Percentiles rank a stretch among this genome's conserved stretches.
Conservation (phyloP, 2,329 filamentous ascomycete genomes). For the Periconia digitata region DNA sequence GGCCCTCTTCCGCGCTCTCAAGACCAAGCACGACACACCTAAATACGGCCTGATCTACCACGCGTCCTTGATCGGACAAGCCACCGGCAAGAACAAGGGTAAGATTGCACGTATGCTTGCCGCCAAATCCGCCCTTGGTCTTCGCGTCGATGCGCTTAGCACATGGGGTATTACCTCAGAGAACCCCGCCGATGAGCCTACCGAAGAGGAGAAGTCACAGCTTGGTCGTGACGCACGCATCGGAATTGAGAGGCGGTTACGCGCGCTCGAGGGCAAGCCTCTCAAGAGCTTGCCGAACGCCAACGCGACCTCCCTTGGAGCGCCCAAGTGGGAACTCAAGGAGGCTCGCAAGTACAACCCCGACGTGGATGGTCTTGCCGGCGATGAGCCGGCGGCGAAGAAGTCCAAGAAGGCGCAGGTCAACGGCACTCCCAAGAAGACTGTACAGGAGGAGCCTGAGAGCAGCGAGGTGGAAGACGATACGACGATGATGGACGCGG, state of each 20-base stretch:
- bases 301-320: constrained; percentile 34
- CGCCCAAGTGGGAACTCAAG: constrained; percentile 84
- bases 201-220: constrained; percentile 85
- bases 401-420: constrained; percentile 51
- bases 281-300: constrained; percentile 73
- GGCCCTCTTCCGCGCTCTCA: constrained; percentile 94
- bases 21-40: constrained; percentile 98
- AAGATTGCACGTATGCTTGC: constrained; percentile 98
- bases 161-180: constrained; percentile 70
- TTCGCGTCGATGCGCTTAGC: constrained; percentile 86
- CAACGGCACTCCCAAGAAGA: constrained; percentile 45
- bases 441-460: constrained; percentile 53
- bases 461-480: constrained; percentile 48
- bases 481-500: constrained; percentile 42
- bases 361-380: constrained; percentile 82
- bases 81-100: constrained; percentile 97
- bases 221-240: constrained; percentile 73
- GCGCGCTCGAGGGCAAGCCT: constrained; percentile 86
- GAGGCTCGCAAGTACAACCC: constrained; percentile 92
- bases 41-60: constrained; percentile 91
- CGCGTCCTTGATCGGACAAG: constrained; percentile 79
- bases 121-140: constrained; percentile 87
- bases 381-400: constrained; percentile 64
- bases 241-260: constrained; percentile 74
- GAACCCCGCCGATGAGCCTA: constrained; percentile 53